A percentile compares a stretch with the other conserved stretches of the same genome.
These are phyloP conservation scores for Pseudogymnoascus sp. DNA, from an alignment of 2,329 filamentous ascomycete genomes.

Conservation along the genomic window DNA sequence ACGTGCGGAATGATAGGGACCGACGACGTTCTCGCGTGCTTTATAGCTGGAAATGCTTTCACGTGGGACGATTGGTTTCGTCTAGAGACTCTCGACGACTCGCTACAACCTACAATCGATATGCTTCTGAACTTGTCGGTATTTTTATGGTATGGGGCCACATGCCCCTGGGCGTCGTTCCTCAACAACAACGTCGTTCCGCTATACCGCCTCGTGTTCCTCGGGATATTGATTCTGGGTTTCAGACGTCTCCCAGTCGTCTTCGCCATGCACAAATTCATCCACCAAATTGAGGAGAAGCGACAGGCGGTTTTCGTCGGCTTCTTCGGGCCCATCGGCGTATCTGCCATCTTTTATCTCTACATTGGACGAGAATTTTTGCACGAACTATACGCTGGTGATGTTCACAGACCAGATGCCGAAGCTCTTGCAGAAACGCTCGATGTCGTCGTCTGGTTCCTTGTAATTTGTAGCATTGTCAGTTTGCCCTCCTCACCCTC, in stretches of 20 bases:
- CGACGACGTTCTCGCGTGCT: constrained; percentile 82
- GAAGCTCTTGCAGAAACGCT: constrained; percentile 55
- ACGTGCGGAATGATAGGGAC: constrained; percentile 79
- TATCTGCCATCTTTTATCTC: constrained; percentile 83
- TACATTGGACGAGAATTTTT: constrained; percentile 75
- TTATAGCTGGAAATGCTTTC: constrained; percentile 79
- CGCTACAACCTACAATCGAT: constrained; percentile 78
- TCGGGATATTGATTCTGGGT: constrained; percentile 62
- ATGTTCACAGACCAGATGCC: constrained; percentile 56
- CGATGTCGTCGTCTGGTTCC: constrained; percentile 73
- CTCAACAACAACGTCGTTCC: constrained; percentile 57
- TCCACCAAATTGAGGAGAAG: constrained; percentile 67
- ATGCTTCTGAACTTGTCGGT: constrained; percentile 81
- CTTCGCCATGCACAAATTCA: constrained; percentile 61
- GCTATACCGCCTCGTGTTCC: constrained; percentile 57
- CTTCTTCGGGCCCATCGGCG: constrained; percentile 88
- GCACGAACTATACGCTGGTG: constrained; percentile 49
- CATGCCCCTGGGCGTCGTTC: constrained; percentile 70
- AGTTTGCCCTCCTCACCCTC: constrained; percentile 28
- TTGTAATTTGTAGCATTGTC: constrained; percentile 74
- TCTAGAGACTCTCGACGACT: constrained; percentile 74
- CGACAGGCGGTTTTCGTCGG: constrained; percentile 78
- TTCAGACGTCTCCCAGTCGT: constrained; percentile 65
- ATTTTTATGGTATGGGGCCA: constrained; percentile 82
- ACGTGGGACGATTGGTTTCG: constrained; percentile 91